Percentiles rank a stretch among this genome's conserved stretches.
Evolutionary conservation across 805 yeast genomes (phyloP).

Genomic region (Metschnikowia picachoensis): DNA sequence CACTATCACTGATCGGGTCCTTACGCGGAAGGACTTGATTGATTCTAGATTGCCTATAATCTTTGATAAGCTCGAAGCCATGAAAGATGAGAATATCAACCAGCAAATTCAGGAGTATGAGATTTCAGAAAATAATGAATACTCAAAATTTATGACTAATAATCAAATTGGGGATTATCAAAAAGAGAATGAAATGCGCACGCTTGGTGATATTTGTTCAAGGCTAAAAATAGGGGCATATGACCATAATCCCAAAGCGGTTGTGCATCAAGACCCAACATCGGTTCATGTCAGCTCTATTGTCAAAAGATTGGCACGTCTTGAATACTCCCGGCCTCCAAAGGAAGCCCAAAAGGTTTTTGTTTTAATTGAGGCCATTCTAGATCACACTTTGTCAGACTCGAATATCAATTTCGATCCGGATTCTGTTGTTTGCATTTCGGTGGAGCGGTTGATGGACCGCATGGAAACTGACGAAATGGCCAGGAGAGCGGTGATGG

Average conservation of each 20-base stretch:
- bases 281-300: slow-evolving; percentile 21
- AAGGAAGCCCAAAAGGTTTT: slow-evolving; percentile 26
- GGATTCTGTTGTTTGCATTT: slow-evolving; percentile 25
- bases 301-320: slow-evolving; percentile 23
- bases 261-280: slow-evolving; percentile 1
- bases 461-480: slow-evolving; percentile 33
- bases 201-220: slow-evolving; percentile 15
- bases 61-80: slow-evolving; percentile 31
- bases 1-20: slow-evolving; percentile 25
- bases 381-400: slow-evolving; percentile 29
- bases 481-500: slow-evolving; percentile 33
- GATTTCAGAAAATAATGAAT: slow-evolving; percentile 38
- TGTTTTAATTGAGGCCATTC: slow-evolving; percentile 28
- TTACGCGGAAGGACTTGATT: slow-evolving; percentile 33
- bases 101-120: slow-evolving; percentile 39
- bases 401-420: slow-evolving; percentile 21
- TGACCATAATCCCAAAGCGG: background rate
- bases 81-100: slow-evolving; percentile 29
- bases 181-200: slow-evolving; percentile 7
- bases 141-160: slow-evolving; percentile 19
- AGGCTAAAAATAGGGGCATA: slow-evolving; percentile 14
- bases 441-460: slow-evolving; percentile 35
- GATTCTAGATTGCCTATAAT: slow-evolving; percentile 35
- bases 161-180: slow-evolving; percentile 6
- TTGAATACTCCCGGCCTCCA: slow-evolving; percentile 26